Evolutionary conservation across 495 filamentous ascomycete species (phyloP), one percentile per base, ranked within the genome.

Genomic region (Lepraria neglecta): DNA sequence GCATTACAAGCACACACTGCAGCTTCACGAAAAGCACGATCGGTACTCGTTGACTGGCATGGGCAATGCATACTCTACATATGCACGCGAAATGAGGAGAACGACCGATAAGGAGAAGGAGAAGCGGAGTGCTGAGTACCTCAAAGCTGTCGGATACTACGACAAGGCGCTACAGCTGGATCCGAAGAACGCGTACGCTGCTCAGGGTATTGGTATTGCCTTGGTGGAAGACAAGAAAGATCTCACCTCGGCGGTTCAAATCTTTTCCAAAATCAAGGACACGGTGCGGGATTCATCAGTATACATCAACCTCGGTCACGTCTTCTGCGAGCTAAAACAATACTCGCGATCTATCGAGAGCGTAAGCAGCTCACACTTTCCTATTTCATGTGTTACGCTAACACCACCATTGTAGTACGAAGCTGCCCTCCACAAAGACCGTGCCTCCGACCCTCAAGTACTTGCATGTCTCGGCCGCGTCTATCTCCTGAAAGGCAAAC

Each of bases 81-180:
- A 87, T 46, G 94, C 94, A 3, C 85, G 94, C 46, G 94, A 98
- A 72, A 97, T 97, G 92, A 86, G 87, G 50, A 81, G 92, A 54
- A 88, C 94, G 44, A 88, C 88, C 3, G 94, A 97, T 17, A 75
- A 81, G 59, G 92, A 98, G 57, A 94, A 88, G 74, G 87, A 94
- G 62, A 95, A 95, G 74, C 85, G 92, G 46, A 85, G 86, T 46
- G 88, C 87, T 66, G 85, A 82, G 65, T 98, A 97, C 71, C 82
- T 85, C 70, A 89, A 88, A 60, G 92, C 94, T 2, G 91, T 97
- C 12, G 95, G 97, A 70, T 97, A 97, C 76, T 98, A 96, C 70
- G 95, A 97, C 71, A 98, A 98, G 75, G 92, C 91, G 28, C 76
- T 98, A 17, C 91, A 94, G 69, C 76, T 97, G 3, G 94, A 98